These are phyloP conservation scores for Tricholoma saponaceum DNA, from an alignment of 768 basidiomycete genomes.

Conservation along the genomic window DNA sequence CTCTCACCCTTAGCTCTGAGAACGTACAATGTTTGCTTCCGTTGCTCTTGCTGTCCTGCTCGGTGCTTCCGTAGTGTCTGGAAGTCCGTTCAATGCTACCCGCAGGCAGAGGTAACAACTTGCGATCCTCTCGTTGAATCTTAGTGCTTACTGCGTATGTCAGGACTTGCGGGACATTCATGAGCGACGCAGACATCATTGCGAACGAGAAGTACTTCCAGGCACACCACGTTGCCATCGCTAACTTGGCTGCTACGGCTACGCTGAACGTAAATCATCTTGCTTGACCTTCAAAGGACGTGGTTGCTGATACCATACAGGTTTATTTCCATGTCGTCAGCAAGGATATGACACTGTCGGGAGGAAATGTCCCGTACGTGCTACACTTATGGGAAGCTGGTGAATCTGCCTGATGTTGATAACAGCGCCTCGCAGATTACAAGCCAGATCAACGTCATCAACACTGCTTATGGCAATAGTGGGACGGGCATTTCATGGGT, in stretches of 20 bases:
- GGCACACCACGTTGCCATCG: slow-evolving; percentile 31
- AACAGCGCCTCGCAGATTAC: slow-evolving; percentile 33
- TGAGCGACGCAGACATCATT: slow-evolving; percentile 30
- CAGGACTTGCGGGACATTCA: slow-evolving; percentile 36
- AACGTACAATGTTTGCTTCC: slow-evolving; percentile 22
- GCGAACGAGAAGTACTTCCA: slow-evolving; percentile 38
- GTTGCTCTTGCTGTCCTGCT: slow-evolving; percentile 24
- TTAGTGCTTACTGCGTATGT: neutral
- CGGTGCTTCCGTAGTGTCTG: slow-evolving; percentile 23
- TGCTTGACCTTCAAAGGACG: too few species aligned
- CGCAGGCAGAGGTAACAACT: slow-evolving; percentile 11
- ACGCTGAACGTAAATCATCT: too few species aligned
- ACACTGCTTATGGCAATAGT: slow-evolving; percentile 33
- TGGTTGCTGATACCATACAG: slow-evolving; percentile 13
- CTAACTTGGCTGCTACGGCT: slow-evolving; percentile 2
- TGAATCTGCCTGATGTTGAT: slow-evolving; percentile 3
- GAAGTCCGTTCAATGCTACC: slow-evolving; percentile 20
- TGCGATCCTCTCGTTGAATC: neutral
- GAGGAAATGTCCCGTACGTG: slow-evolving; percentile 41
- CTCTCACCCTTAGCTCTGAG: slow-evolving; percentile 6
- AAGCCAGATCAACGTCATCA: slow-evolving; percentile 36
- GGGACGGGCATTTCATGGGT: slow-evolving; percentile 31
- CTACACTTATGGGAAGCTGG: neutral
- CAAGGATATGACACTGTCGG: slow-evolving; percentile 23
- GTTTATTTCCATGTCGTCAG: slow-evolving; percentile 39